Evolutionary conservation across 2,329 filamentous ascomycete genomes (phyloP), one percentile per base, ranked within the genome.

Genomic region (Colletotrichum abscissum): DNA sequence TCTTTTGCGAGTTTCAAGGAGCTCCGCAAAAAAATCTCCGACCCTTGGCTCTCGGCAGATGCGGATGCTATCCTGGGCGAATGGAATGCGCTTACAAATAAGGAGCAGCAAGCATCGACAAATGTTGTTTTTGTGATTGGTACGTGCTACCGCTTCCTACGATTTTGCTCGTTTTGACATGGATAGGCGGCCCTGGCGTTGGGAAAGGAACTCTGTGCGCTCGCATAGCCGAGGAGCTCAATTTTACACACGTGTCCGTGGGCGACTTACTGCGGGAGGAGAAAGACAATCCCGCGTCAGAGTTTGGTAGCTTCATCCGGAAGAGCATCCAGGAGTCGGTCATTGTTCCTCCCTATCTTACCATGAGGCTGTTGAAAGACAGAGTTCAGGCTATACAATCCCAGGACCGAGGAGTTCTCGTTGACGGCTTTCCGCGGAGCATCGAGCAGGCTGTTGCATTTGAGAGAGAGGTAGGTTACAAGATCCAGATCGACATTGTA

Each of bases 191-290:
- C 5, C 77, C 76, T 3, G 74, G 76, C n/a, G 75, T 76, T 2
- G 77, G 77, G 24, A 78, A 78, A 75, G 76, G 77, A 33, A 78
- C 77, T 4, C 76, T 76, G 46, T 78, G 77, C 56, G 54, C 38
- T 11, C 69, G 58, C 30, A 63, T 77, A 11, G 66, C 60, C 4
- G 33, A 68, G 22, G 73, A 77, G 14, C 68, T 76, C 9, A 60
- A 69, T 16, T 52, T 74, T 7, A 55, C 52, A 5, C 75, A 78
- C n/a, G 42, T 78, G 19, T 78, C 76, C 3, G 74, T 78, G 11
- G 77, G 77, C 16, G 76, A 77, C 28, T 62, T 78, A 22, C 65
- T 78, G 14, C 66, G 76, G 24, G 55, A 35, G n/a, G 69, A 74
- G 60, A 46, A 63, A 28, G 46, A 67, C 16, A 52, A 28, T 28